These are phyloP conservation scores for Trichothecium sympodiale DNA, from an alignment of 2,329 filamentous ascomycete genomes.

Conservation along the genomic window DNA sequence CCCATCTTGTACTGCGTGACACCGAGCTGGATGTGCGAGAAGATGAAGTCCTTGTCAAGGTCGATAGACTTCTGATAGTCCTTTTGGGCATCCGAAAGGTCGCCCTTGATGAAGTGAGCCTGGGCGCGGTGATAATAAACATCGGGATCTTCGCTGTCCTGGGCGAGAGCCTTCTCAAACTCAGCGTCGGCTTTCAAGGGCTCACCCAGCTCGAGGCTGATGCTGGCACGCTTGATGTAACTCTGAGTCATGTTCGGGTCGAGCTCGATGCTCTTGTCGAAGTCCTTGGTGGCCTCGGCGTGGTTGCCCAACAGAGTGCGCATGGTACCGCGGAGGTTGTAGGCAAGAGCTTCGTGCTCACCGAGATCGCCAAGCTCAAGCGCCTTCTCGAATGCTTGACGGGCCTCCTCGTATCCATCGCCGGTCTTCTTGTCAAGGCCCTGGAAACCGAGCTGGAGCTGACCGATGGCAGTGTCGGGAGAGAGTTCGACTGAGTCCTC, in stretches of 20 bases:
- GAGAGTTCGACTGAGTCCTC: slow-evolving; percentile 71
- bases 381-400: slow-evolving; percentile 76
- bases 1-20: slow-evolving; percentile 99
- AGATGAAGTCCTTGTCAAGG: slow-evolving; percentile 91
- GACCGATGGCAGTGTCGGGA: slow-evolving; percentile 70
- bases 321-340: slow-evolving; percentile 96
- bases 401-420: slow-evolving; percentile 84
- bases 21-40: slow-evolving; percentile 97
- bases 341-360: slow-evolving; percentile 78
- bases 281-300: slow-evolving; percentile 66
- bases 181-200: slow-evolving; percentile 79
- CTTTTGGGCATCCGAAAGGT: slow-evolving; percentile 87
- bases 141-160: slow-evolving; percentile 84
- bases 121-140: slow-evolving; percentile 99
- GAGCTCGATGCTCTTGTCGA: slow-evolving; percentile 87
- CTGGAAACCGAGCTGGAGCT: slow-evolving; percentile 73
- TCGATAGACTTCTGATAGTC: slow-evolving; percentile 99
- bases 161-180: slow-evolving; percentile 73
- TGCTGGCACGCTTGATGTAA: slow-evolving; percentile 97
- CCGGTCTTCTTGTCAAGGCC: slow-evolving; percentile 77
- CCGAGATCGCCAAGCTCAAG: slow-evolving; percentile 71
- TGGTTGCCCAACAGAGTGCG: slow-evolving; percentile 86
- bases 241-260: slow-evolving; percentile 84
- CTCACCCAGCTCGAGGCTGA: slow-evolving; percentile 87
- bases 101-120: slow-evolving; percentile 92